Base-by-base conservation (phyloP, 2,329 filamentous ascomycete species). In the Ceratocystiopsis sp. region DNA sequence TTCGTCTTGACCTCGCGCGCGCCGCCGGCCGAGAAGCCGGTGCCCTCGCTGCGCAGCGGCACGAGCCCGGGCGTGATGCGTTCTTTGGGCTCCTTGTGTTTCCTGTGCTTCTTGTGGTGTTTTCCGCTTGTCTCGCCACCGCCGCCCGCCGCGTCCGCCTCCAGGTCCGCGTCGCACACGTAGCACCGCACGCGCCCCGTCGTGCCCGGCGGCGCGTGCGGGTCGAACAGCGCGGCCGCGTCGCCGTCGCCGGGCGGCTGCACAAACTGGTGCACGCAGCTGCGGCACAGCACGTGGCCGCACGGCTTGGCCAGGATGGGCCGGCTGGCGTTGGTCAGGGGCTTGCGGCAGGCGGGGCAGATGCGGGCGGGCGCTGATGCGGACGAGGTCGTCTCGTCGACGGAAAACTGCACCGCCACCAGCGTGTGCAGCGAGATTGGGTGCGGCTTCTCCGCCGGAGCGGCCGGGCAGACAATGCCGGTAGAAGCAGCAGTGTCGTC, bases 11-110 rank as follows among this genome's bases (percentile, higher is more conserved):
- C 85, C 52, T 83, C 73, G 55, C 81, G 93, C 42, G 74, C 73
- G 3, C 91, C 89, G n/a, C 80, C 79, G 5, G 84, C 82, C 5
- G 89, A 87, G 60, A 94, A 96, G 0, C 89, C 89, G 0, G 89
- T 96, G 0, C 89, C 89, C 53, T 95, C 89, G 34, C 80, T 84
- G 51, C 74, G 78, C 40, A 96, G 71, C 54, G 82, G 75, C 3
- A 95, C 78, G 33, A 95, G 56, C 0, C 87, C 87, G 0, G 78
- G 74, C 46, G 68, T 75, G 34, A 80, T 68, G 42, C 65, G 73
- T 34, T 76, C 69, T 51, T 69, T 60, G 42, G 62, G 61, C 39
- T 61, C 59, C 38, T 60, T 56, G 45, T 60, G 59, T 29, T 62
- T 62, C 14, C 61, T 66, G 45, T 60, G 60, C 25, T 61, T 62